Base-by-base conservation (phyloP, 169 alveolate genomes). In the Plasmodium coatneyi region DNA sequence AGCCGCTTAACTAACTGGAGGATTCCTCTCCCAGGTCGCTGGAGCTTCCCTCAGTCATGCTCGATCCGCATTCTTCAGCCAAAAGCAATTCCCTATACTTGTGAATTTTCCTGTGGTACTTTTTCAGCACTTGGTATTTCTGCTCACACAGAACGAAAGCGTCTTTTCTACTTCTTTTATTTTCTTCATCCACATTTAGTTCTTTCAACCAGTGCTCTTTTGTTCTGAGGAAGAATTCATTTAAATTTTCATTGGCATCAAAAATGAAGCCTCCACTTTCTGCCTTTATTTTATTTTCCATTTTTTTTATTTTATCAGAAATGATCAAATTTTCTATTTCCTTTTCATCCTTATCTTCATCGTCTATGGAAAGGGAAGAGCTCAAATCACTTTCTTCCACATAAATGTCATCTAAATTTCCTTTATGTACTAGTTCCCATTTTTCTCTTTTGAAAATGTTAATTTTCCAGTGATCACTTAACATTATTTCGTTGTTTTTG, bases 391-490 rank as follows among this genome's bases (percentile, higher is more conserved):
- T 83, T 36, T 76, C 96, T 5, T 79, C 96, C 92, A 95, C 92
- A 80, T 89, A 95, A 49, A 92, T 95, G 52, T 93, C 95, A 56
- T 93, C 92, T 81, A 93, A 80, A 79, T 93, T 93, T 83, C 97
- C 97, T 70, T 92, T 95, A 56, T 96, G 86, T 71, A 95, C 92
- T 46, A 96, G 94, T 52, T 80, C 92, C 98, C 98, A 96, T 14
- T 72, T 92, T 95, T 96, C 92, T 32, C 95, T 95, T 84, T 94
- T 96, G 22, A 95, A 93, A 83, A 96, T 92, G 71, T 96, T 94
- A 34, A 93, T 86, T 86, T 86, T 94, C 98, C 98, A 96, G 82
- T 96, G 95, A 84, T 96, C 98, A 76, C 93, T 97, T 25, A 96
- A 84, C 54, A 96, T 96, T 56, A 96, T 86, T 54, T 92, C 96